Evolutionary conservation across 1,139 yeast species (phyloP).

Genomic region (Groenewaldozyma auringiensis): DNA sequence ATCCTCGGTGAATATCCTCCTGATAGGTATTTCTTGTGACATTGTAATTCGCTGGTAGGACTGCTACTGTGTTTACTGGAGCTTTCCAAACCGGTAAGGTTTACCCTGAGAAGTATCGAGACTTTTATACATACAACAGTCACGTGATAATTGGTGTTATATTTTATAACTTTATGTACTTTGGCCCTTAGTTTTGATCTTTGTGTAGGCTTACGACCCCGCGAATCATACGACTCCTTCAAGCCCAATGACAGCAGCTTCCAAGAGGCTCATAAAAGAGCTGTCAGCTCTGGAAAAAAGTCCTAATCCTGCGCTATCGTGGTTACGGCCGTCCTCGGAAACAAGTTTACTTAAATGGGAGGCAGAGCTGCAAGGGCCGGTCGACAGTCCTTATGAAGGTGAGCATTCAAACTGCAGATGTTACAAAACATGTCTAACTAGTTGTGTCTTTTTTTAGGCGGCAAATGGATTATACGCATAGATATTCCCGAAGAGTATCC

Average conservation of each 20-base stretch:
- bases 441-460: conserved; percentile 30
- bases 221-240: no score
- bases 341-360: conserved; percentile 51
- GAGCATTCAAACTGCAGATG: neutral
- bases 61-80: no score
- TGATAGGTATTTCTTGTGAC: conserved; percentile 16
- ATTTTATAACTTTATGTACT: no score
- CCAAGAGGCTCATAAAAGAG: conserved; percentile 43
- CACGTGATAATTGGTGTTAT: no score
- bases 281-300: conserved; percentile 34
- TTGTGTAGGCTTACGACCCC: no score
- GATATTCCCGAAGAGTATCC: conserved; percentile 55
- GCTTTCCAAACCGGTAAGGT: no score
- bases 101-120: no score
- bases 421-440: neutral
- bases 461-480: conserved; percentile 52
- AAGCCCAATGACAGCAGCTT: conserved; percentile 20
- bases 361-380: conserved; percentile 53
- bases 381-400: conserved; percentile 40
- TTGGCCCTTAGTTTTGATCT: no score
- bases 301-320: conserved; percentile 30
- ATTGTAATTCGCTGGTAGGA: no score
- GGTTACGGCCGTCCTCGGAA: conserved; percentile 41
- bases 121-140: no score
- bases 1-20: conserved; percentile 49